Evolutionary conservation across 352 stramenopile genomes (phyloP), one percentile per base, ranked within the genome.

Genomic region (Pythium rhizo-oryzae): DNA sequence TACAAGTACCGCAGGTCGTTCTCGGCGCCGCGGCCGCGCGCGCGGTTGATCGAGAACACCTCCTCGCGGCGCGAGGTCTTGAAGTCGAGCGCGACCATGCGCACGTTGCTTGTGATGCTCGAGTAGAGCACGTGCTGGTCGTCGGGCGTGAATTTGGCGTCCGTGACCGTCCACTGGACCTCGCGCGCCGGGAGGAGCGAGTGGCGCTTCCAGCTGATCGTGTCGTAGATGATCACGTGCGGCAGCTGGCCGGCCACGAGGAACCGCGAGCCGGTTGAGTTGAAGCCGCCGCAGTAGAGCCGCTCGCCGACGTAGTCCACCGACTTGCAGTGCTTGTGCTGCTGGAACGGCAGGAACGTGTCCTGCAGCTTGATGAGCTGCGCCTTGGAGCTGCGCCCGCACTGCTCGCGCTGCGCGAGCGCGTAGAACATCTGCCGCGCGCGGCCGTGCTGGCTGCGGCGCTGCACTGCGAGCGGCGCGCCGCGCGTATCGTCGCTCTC

Each of bases 251-350:
- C 87, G 0, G 87, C 87, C 0, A 86, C 83, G 2, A 96, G 67
- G 70, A 96, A 93, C 23, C 72, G 75, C 12, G 76, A 74, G 21
- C 87, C 87, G 0, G 81, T 85, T 54, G 77, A 89, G 62, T 90
- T 92, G 58, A 96, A 93, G 2, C 78, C 83, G 28, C 85, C 85
- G 51, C 87, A 96, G 62, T 96, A 94, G 8, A 96, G 82, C 39
- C 87, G 75, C 25, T 92, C 82, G 37, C 73, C 74, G 49, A 91
- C 76, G 24, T 84, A 78, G 68, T 93, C 87, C 5, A 95, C 81
- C 0, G 90, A 76, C 25, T 79, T 72, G 60, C 83, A 92, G 24
- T 91, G 76, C 62, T 91, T 92, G 72, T 95, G 82, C 61, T 92
- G 65, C 66, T 91, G 79, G 54, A 93, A 92, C 30, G 84, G 87